Evolutionary conservation across 139 green algal species (phyloP).

Genomic region (Deuterostichococcus epilithicus): DNA sequence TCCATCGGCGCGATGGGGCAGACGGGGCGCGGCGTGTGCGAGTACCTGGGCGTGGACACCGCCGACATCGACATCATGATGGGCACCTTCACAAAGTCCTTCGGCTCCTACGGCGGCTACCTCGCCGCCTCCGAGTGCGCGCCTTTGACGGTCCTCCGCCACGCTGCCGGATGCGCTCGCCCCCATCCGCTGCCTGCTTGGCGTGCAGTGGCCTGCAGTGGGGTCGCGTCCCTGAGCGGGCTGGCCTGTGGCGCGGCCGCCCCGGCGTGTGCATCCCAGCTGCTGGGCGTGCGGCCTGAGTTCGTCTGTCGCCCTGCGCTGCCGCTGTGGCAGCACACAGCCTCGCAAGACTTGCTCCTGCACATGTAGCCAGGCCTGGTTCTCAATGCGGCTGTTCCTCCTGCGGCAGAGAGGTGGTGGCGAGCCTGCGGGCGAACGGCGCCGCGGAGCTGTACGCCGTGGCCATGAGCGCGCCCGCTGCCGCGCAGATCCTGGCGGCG

Average conservation of each 20-base stretch:
- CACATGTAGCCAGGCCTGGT: background rate
- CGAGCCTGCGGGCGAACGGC: conserved; percentile 56
- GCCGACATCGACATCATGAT: conserved; percentile 94
- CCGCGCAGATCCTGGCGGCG: conserved; percentile 70
- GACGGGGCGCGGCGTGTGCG: conserved; percentile 75
- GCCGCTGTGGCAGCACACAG: background rate
- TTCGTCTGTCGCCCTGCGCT: background rate
- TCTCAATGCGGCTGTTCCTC: background rate
- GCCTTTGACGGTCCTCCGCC: background rate
- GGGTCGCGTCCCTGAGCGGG: background rate
- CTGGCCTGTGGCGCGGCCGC: background rate
- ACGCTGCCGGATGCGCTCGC: background rate
- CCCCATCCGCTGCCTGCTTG: background rate
- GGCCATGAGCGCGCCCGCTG: conserved; percentile 80
- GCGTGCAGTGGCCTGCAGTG: background rate
- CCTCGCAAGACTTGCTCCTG: background rate
- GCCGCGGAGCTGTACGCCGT: conserved; percentile 82
- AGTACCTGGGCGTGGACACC: conserved; percentile 86
- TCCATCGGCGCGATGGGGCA: conserved; percentile 90
- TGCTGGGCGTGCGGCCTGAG: background rate
- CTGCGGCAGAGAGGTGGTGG: conserved; percentile 51
- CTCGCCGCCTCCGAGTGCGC: conserved; percentile 55
- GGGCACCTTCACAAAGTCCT: conserved; percentile 99
- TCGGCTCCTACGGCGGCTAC: conserved; percentile 95
- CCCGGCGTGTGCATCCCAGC: background rate